Evolutionary conservation across 495 filamentous ascomycete genomes (phyloP).

Genomic region (Tetracladium setigerum): DNA sequence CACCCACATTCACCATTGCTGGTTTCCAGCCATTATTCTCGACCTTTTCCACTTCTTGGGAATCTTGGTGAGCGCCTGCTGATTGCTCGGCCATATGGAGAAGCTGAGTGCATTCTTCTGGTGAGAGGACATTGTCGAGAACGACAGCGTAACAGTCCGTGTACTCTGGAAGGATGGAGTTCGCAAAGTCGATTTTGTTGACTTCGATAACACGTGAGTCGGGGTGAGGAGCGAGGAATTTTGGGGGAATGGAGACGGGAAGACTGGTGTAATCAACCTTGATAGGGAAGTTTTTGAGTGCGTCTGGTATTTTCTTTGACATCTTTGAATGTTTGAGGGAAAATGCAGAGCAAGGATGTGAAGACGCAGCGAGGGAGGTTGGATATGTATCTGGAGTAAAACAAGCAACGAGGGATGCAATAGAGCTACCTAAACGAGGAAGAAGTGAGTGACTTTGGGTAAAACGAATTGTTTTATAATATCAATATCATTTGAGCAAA

Average conservation of each 20-base stretch:
- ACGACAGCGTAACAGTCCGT: conserved; percentile 42
- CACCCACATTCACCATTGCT: conserved; percentile 64
- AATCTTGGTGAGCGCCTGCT: conserved; percentile 26
- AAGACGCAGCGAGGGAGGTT: no score
- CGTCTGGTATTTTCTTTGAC: neutral
- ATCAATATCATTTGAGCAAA: no score
- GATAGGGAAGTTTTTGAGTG: neutral
- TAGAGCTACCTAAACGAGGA: no score
- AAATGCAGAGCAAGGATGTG: no score
- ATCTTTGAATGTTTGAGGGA: neutral
- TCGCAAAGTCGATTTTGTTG: conserved; percentile 43
- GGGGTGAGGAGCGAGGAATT: conserved; percentile 24
- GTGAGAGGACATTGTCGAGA: conserved; percentile 56
- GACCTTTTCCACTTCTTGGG: conserved; percentile 8
- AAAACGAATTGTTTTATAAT: no score
- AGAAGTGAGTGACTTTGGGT: no score
- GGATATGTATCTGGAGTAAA: no score
- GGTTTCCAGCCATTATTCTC: conserved; percentile 42
- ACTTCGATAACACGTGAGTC: conserved; percentile 21
- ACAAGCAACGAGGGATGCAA: no score
- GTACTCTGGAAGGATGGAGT: conserved; percentile 45
- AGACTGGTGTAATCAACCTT: conserved; percentile 25
- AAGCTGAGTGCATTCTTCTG: conserved; percentile 51
- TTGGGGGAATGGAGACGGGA: conserved; percentile 23
- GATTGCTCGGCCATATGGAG: conserved; percentile 46